Evolutionary conservation across 345 rosid species (phyloP).

Genomic region (Lepidium aucheri): DNA sequence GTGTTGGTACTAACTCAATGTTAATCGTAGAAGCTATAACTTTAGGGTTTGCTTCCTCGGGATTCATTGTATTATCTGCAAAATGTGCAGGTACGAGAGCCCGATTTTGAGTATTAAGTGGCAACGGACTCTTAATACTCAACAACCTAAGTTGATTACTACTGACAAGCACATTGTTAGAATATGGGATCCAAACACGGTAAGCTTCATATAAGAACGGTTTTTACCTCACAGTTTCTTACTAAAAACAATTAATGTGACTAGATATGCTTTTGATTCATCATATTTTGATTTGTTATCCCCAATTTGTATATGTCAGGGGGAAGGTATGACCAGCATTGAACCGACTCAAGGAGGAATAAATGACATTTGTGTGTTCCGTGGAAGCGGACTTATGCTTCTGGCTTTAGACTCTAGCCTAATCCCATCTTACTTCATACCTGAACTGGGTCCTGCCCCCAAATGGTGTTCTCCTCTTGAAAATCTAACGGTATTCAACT

Average conservation of each 20-base stretch:
- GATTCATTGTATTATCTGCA: conserved; percentile 3
- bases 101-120: conserved; percentile 86
- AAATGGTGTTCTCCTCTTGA: conserved; percentile 85
- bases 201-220: conserved; percentile 19
- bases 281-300: neutral
- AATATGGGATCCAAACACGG: conserved; percentile 97
- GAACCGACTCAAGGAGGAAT: conserved; percentile 82
- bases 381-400: conserved; percentile 77
- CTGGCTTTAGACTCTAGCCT: conserved; percentile 77
- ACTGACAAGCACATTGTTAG: conserved; percentile 80
- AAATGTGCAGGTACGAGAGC: conserved; percentile 67
- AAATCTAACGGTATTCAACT: conserved; percentile 57
- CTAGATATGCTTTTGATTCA: neutral
- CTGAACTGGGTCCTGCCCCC: conserved; percentile 94
- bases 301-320: conserved; percentile 35
- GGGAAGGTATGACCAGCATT: conserved; percentile 85
- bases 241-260: neutral
- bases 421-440: conserved; percentile 84
- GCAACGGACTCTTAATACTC: conserved; percentile 80
- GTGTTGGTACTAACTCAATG: neutral
- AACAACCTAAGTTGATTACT: conserved; percentile 62
- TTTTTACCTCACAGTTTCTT: neutral
- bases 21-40: neutral
- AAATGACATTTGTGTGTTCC: conserved; percentile 83
- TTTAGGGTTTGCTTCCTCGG: neutral